Evolutionary conservation across 768 basidiomycete species (phyloP).

Genomic region (Russula vinacea): DNA sequence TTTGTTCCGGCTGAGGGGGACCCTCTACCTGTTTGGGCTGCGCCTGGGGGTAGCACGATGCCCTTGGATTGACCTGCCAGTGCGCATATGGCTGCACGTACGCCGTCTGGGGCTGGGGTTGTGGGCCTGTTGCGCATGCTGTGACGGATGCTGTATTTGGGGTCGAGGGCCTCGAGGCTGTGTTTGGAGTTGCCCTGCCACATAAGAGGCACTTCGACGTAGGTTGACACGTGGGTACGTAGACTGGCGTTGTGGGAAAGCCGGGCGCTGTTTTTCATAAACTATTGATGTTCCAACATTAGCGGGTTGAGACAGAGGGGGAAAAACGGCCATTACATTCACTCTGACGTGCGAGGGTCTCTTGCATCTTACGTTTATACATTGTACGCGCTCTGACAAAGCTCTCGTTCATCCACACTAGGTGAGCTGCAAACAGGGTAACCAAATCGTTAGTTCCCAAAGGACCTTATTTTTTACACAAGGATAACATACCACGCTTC

Average conservation of each 20-base stretch:
- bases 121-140: slow-evolving; percentile 30
- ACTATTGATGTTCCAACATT: slow-evolving; percentile 38
- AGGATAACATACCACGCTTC: slow-evolving; percentile 57
- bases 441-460: not conserved
- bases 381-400: slow-evolving; percentile 86
- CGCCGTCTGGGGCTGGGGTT: slow-evolving; percentile 33
- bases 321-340: slow-evolving; percentile 45
- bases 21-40: slow-evolving; percentile 24
- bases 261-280: slow-evolving; percentile 49
- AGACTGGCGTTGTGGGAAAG: slow-evolving; percentile 31
- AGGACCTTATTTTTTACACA: slow-evolving; percentile 5
- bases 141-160: slow-evolving; percentile 36
- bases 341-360: slow-evolving; percentile 72
- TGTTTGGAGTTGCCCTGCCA: not conserved
- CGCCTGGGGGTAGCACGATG: slow-evolving; percentile 28
- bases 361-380: slow-evolving; percentile 93
- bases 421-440: slow-evolving; percentile 59
- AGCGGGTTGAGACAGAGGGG: slow-evolving; percentile 21
- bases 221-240: slow-evolving; percentile 29
- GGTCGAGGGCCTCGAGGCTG: slow-evolving; percentile 36
- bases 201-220: slow-evolving; percentile 14
- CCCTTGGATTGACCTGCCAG: slow-evolving; percentile 29
- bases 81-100: slow-evolving; percentile 31
- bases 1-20: slow-evolving; percentile 2
- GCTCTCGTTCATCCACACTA: slow-evolving; percentile 92